These are phyloP conservation scores for Prunus padus DNA, from an alignment of 306 rosid species.

Conservation along the genomic window DNA sequence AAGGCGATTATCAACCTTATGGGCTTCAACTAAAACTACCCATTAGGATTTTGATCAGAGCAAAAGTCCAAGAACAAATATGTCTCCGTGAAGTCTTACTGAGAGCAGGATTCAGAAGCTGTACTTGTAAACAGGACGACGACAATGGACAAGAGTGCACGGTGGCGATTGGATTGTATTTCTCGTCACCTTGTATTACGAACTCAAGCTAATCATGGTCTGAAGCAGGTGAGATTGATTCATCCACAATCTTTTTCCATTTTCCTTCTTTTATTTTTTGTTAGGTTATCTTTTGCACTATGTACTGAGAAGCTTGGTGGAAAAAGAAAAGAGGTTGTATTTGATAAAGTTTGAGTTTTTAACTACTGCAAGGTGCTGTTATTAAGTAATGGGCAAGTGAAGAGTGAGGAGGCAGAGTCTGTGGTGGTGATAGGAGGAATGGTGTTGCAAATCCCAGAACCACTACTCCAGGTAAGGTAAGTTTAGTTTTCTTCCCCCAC, in stretches of 20 bases:
- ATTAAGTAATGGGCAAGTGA: conserved; percentile 31
- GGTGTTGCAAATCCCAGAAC: conserved; percentile 57
- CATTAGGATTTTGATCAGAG: too few relatives aligned
- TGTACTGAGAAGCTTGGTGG: not conserved
- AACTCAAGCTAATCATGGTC: conserved; percentile 10
- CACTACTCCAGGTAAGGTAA: conserved; percentile 82
- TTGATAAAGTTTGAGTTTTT: not conserved
- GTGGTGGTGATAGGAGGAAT: conserved; percentile 82
- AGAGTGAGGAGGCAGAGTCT: conserved; percentile 39
- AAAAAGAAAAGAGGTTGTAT: not conserved
- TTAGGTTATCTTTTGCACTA: not conserved
- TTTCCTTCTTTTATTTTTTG: not conserved
- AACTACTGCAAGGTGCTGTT: conserved; percentile 15
- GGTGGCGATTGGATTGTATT: conserved; percentile 37
- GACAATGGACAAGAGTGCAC: conserved; percentile 31
- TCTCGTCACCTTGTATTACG: conserved; percentile 28
- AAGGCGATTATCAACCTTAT: not conserved
- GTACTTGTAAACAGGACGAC: not conserved
- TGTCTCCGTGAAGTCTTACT: not conserved
- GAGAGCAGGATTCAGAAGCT: not conserved
- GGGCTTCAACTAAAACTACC: not conserved
- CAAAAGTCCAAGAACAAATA: too few relatives aligned
- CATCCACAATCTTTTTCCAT: not conserved
- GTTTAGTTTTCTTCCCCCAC: not conserved
- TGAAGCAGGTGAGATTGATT: conserved; percentile 29